Percentiles rank a stretch among this genome's conserved stretches.
Evolutionary conservation across 768 basidiomycete genomes (phyloP).

Genomic region (Sistotremastrum suecicum): DNA sequence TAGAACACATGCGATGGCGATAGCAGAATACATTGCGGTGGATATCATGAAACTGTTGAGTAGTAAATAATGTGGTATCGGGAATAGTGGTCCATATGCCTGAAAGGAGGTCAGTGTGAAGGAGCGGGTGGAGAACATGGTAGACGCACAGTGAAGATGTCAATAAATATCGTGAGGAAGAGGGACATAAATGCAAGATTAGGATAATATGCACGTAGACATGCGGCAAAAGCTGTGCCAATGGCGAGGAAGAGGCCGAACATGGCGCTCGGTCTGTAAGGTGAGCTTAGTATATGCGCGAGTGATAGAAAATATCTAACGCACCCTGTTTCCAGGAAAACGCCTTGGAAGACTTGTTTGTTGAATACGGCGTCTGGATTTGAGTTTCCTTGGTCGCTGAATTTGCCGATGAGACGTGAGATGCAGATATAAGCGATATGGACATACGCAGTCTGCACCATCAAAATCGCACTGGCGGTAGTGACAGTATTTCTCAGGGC

Average conservation of each 20-base stretch:
- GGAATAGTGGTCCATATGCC: slow-evolving; percentile 37
- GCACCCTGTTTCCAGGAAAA: slow-evolving; percentile 31
- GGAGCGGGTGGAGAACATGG: background rate
- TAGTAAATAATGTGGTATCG: slow-evolving; percentile 28
- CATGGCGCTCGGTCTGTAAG: slow-evolving; percentile 24
- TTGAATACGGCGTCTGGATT: slow-evolving; percentile 25
- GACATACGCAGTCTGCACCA: slow-evolving; percentile 20
- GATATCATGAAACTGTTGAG: slow-evolving; percentile 30
- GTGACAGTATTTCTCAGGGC: slow-evolving; percentile 20
- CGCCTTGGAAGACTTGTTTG: slow-evolving; percentile 31
- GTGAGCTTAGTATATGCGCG: background rate
- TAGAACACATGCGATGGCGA: slow-evolving; percentile 27
- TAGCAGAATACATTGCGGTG: slow-evolving; percentile 30
- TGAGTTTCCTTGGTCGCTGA: slow-evolving; percentile 19
- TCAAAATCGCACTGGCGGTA: slow-evolving; percentile 9
- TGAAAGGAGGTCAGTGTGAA: slow-evolving; percentile 14
- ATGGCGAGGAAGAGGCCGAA: slow-evolving; percentile 36
- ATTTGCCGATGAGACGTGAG: background rate
- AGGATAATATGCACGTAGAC: slow-evolving; percentile 31
- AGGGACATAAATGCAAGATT: slow-evolving; percentile 30
- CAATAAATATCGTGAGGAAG: slow-evolving; percentile 34
- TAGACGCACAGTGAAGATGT: slow-evolving; percentile 24
- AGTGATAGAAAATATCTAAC: background rate
- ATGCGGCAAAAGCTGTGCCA: slow-evolving; percentile 28
- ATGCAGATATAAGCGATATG: too few relatives aligned